Evolutionary conservation across 2,329 filamentous ascomycete genomes (phyloP), one percentile per base, ranked within the genome.

Genomic region (Fusarium agapanthi): DNA sequence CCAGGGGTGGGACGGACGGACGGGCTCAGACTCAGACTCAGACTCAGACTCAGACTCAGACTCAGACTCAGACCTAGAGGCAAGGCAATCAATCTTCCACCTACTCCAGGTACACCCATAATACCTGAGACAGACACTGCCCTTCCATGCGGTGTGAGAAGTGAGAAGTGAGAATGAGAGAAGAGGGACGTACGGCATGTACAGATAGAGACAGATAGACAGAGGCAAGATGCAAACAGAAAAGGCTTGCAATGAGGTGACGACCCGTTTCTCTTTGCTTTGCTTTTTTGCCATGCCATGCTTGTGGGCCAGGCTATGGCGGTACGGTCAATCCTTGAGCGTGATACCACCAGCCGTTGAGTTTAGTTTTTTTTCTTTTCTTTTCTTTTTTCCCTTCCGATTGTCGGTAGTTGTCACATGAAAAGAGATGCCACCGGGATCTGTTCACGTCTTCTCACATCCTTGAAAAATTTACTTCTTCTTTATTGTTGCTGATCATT

Each of bases 401-500:
- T 59, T 56, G 56, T 56, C 76, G 75, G 76, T 77, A 77, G 75
- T 75, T 77, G 64, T 66, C 51, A 55, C 51, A 43, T 51, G 32
- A 62, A 50, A 53, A 61, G n/a, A 35, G 28, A 24, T 43, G 54
- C 68, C 67, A 65, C 60, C 65, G 61, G 61, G 53, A 30, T 43
- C n/a, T 47, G 24, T 40, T 56, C 38, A 35, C 45, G 22, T 41
- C n/a, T 32, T 55, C 22, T 61, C 64, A 45, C 61, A 56, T 54
- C 34, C 24, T 54, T 54, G 34, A 28, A n/a, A 34, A 7, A 4
- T 41, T 48, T 43, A 18, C 35, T 30, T 71, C 60, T 62, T 64
- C 40, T 60, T 67, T 43, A 45, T 44, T 51, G 32, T 64, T 50
- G 44, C 47, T 51, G 22, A 28, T 41, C 30, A 30, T 53, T 44